These are phyloP conservation scores for Pseudonitzschia delicatissima DNA, from an alignment of 108 stramenopile genomes.

Conservation along the genomic window DNA sequence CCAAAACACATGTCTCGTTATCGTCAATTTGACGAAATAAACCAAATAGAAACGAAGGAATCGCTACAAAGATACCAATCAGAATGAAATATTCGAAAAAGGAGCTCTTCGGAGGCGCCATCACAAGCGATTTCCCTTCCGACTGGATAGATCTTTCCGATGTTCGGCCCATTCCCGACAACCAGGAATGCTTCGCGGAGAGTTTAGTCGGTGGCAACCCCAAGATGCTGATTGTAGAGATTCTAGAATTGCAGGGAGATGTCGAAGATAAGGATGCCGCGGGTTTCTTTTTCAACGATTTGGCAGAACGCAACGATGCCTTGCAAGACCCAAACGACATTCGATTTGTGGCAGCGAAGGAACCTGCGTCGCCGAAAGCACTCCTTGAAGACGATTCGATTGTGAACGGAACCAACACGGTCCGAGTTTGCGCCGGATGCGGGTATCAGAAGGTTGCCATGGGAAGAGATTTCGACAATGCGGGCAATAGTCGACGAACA, in stretches of 20 bases:
- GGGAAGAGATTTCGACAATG: conserved; percentile 26
- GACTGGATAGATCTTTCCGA: conserved; percentile 63
- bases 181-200: conserved; percentile 77
- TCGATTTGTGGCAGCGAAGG: neutral
- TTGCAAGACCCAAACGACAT: neutral
- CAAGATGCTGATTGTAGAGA: conserved; percentile 56
- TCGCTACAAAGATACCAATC: too few relatives aligned
- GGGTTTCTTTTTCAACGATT: conserved; percentile 61
- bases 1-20: too few relatives aligned
- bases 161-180: conserved; percentile 74
- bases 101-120: conserved; percentile 76
- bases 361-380: neutral
- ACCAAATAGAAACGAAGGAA: too few relatives aligned
- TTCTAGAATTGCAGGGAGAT: conserved; percentile 47
- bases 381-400: conserved; percentile 3
- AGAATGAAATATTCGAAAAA: too few relatives aligned
- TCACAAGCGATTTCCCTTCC: conserved; percentile 39
- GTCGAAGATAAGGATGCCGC: conserved; percentile 42
- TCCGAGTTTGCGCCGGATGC: conserved; percentile 22
- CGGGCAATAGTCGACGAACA: conserved; percentile 14
- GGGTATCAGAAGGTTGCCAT: conserved; percentile 36
- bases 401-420: neutral
- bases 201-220: conserved; percentile 26
- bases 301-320: conserved; percentile 51
- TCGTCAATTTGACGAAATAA: too few relatives aligned